These are phyloP conservation scores for Tieghemiomyces parasiticus DNA, from an alignment of 192 early-diverging fungal genomes.

Conservation along the genomic window DNA sequence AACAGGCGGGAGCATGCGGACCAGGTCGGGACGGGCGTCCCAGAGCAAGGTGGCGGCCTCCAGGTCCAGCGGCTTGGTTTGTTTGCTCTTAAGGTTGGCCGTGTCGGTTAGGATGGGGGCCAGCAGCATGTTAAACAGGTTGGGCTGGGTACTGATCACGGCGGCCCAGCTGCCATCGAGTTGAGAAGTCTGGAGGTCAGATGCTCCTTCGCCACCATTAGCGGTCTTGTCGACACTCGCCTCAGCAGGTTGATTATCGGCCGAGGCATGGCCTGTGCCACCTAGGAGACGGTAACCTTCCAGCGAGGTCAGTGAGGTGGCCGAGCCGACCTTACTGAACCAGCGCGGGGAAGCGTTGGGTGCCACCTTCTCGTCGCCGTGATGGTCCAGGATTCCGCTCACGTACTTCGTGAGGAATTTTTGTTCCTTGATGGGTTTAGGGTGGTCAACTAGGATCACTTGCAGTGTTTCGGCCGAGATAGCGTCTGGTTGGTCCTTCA, in stretches of 20 bases:
- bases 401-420: conserved; percentile 18
- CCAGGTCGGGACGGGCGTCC: neutral
- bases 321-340: conserved; percentile 23
- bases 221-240: neutral
- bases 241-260: neutral
- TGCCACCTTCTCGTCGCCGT: conserved; percentile 22
- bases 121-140: conserved; percentile 19
- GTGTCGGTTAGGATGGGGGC: conserved; percentile 24
- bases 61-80: conserved; percentile 1
- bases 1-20: neutral
- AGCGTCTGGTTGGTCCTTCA: conserved; percentile 15
- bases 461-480: conserved; percentile 14
- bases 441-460: conserved; percentile 20
- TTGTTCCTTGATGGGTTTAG: conserved; percentile 21
- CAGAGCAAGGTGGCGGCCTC: neutral
- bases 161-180: neutral
- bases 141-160: neutral
- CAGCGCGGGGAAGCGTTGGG: conserved; percentile 11
- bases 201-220: neutral
- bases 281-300: conserved; percentile 7
- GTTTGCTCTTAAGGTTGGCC: conserved; percentile 14
- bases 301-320: conserved; percentile 17
- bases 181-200: too few relatives aligned
- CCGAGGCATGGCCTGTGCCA: neutral
- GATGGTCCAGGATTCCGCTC: conserved; percentile 27